A percentile compares a stretch with the other conserved stretches of the same genome.
phyloP scores from a whole-genome alignment of 352 stramenopile species.

The Blastocystis sp. region DNA sequence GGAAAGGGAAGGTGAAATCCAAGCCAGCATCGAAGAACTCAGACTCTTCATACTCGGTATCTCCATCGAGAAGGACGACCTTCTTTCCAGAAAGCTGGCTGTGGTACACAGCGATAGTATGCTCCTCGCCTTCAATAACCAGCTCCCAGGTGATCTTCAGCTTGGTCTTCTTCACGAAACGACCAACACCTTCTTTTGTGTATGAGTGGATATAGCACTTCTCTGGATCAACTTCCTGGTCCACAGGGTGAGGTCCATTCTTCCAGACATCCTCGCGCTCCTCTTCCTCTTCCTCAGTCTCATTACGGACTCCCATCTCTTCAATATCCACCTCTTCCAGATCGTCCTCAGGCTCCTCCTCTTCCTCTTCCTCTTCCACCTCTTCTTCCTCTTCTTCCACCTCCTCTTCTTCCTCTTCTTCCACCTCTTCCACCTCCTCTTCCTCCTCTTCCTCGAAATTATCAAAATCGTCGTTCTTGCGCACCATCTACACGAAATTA shows the following conservation, averaged over 20 bases:
- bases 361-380: slow-evolving; percentile 49
- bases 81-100: slow-evolving; percentile 64
- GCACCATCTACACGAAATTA: background rate
- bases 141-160: slow-evolving; percentile 63
- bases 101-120: slow-evolving; percentile 62
- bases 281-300: slow-evolving; percentile 60
- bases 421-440: background rate
- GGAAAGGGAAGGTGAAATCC: slow-evolving; percentile 62
- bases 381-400: slow-evolving; percentile 52
- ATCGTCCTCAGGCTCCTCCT: slow-evolving; percentile 56
- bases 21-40: slow-evolving; percentile 63
- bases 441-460: slow-evolving; percentile 31
- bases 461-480: background rate
- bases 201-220: slow-evolving; percentile 61
- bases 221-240: slow-evolving; percentile 49
- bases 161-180: slow-evolving; percentile 62
- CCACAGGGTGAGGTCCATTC: slow-evolving; percentile 61
- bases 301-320: slow-evolving; percentile 46
- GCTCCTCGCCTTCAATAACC: slow-evolving; percentile 61
- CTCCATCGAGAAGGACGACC: slow-evolving; percentile 61
- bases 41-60: slow-evolving; percentile 58
- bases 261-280: slow-evolving; percentile 61
- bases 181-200: slow-evolving; percentile 43
- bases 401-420: slow-evolving; percentile 46
- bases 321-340: slow-evolving; percentile 59